Evolutionary conservation across 2,329 filamentous ascomycete species (phyloP), one percentile per base, ranked within the genome.

Genomic region (Colletotrichum endophyticum): DNA sequence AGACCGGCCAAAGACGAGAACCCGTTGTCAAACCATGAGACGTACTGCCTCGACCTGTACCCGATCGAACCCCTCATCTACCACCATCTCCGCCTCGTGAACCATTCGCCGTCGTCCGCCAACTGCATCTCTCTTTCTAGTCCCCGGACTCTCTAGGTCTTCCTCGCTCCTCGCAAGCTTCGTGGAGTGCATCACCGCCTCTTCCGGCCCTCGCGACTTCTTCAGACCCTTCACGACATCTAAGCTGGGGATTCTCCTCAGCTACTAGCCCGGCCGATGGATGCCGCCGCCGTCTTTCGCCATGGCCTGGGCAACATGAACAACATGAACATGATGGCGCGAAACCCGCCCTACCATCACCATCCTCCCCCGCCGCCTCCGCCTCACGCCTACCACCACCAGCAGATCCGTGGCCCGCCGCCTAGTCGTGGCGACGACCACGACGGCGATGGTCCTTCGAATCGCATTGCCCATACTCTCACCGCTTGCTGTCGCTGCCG

Each of bases 401-500:
- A 80, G 70, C 81, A 82, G 62, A 81, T 84, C 32, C 81, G 82
- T 64, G 81, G 73, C 66, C 80, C 80, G 49, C 81, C 80, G 34
- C 79, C 80, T 16, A 77, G 80, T 15, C 82, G 83, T 53, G 87
- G 88, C 66, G 87, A 88, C 56, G 84, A 85, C 36, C 86, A 84
- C 62, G 90, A 91, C 75, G 86, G 81, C 70, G 91, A 91, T 75
- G 85, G 88, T 80, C 84, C 88, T 80, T 85, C 90, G 73, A 88
- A 91, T 81, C 89, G 94, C 79, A 93, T 96, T 79, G 94, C 94
- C 34, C 94, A 96, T 82, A 96, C 95, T 8, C 85, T 96, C 81
- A 95, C 94, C 66, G 95, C 95, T 27, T 96, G 94, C 82, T 95
- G 93, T 82, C 92, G 94, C 78, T 96, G 94, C 85, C 91, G 94